phyloP scores from a whole-genome alignment of 768 basidiomycete genomes.

The Mycena albidolilacea region DNA sequence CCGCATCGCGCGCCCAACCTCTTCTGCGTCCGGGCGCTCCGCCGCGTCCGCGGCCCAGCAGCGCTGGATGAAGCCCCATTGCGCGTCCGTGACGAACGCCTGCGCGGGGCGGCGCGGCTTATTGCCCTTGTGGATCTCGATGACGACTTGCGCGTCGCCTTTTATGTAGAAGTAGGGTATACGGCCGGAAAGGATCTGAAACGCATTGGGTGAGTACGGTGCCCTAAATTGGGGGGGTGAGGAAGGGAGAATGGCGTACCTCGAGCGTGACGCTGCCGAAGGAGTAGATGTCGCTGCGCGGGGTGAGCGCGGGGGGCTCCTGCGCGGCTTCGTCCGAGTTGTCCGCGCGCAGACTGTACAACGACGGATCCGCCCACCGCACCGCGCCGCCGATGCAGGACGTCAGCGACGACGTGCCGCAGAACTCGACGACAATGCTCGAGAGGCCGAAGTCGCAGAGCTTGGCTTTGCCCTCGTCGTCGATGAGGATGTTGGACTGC shows the following conservation, averaged over 20 bases:
- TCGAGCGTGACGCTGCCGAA: constrained; percentile 63
- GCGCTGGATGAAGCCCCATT: constrained; percentile 58
- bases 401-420: constrained; percentile 48
- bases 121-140: constrained; percentile 57
- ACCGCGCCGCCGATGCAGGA: constrained; percentile 61
- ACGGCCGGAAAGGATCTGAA: constrained; percentile 56
- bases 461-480: constrained; percentile 56
- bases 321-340: constrained; percentile 49
- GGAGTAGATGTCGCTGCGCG: constrained; percentile 61
- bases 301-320: constrained; percentile 43
- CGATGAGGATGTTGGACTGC: constrained; percentile 64
- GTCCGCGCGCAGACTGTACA: constrained; percentile 50
- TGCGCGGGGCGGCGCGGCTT: constrained; percentile 56
- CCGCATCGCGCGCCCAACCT: constrained; percentile 42
- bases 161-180: constrained; percentile 59
- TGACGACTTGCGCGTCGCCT: constrained; percentile 56
- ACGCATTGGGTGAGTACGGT: not conserved
- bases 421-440: constrained; percentile 52
- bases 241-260: constrained; percentile 42
- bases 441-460: constrained; percentile 66
- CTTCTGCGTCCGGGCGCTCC: constrained; percentile 49
- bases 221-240: not conserved
- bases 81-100: constrained; percentile 55
- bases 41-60: constrained; percentile 55
- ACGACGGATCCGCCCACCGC: constrained; percentile 62